Evolutionary conservation across 164 flowering plant genomes (phyloP), one percentile per base, ranked within the genome.

Genomic region (Stephania yunnanensis): DNA sequence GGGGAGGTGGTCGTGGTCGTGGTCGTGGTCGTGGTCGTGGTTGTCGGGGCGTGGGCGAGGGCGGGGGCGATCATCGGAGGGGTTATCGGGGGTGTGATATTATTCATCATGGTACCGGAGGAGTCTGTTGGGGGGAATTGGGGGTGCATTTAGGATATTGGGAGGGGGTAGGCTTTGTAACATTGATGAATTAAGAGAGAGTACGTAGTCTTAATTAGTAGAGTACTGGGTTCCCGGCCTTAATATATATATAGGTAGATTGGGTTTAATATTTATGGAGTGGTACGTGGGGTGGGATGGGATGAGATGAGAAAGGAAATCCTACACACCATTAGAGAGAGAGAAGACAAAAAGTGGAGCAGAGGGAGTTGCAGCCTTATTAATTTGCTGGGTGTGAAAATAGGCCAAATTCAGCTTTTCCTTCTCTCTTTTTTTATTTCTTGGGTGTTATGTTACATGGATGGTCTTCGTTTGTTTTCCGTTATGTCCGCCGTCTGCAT

Each of bases 11-110:
- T 46, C 52, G 6, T 31, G 6, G 70, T 17, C 31, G 22, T 12
- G 84, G 75, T 22, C 69, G 70, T n/a, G n/a, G n/a, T 31, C 53
- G 81, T 31, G 64, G 50, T 50, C 89, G 87, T 87, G 46, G 85
- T 19, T 76, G 77, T 82, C 88, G 83, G 85, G 73, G 84, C 30
- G 67, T 82, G 10, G n/a, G 17, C 30, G 67, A 82, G 10, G n/a
- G 17, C 48, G 55, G 79, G 69, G 61, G 42, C 1, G 42, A 36
- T 36, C 42, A 36, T 36, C 42, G 42, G 42, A 36, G 42, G 42
- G 42, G 42, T 36, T 36, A 36, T 36, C 4, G 42, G 42, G 42
- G 42, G 42, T 4, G 42, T 36, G 42, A 36, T 25, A 25, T 25
- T 25, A 25, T 25, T 36, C 42, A 36, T 36, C 42, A 36, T 36